phyloP scores from a whole-genome alignment of 1,139 yeast species.

The Yamadazyma atmosphaerica region DNA sequence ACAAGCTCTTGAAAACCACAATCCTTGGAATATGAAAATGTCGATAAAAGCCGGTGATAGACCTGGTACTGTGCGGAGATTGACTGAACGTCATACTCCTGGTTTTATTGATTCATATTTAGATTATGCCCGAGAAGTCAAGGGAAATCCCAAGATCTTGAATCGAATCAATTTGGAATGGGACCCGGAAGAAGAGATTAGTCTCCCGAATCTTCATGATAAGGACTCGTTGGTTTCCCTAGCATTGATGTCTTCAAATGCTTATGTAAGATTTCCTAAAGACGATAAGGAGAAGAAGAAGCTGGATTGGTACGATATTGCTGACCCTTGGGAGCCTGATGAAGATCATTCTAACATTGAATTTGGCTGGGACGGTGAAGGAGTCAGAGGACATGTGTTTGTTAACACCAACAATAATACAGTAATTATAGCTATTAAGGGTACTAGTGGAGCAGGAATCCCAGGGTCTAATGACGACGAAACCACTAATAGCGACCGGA shows the following conservation, averaged over 20 bases:
- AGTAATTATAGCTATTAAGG: constrained; percentile 83
- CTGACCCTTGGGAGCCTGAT: constrained; percentile 55
- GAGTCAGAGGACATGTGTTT: constrained; percentile 89
- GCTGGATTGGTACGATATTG: constrained; percentile 83
- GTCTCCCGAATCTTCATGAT: constrained; percentile 75
- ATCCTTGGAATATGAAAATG: constrained; percentile 45
- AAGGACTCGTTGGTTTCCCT: constrained; percentile 68
- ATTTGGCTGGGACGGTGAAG: constrained; percentile 87
- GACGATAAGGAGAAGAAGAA: constrained; percentile 55
- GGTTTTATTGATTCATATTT: constrained; percentile 66
- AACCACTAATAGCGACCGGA: constrained; percentile 77
- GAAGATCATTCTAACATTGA: constrained; percentile 34
- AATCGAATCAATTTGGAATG: constrained; percentile 55
- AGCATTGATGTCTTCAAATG: constrained; percentile 89
- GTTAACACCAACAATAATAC: constrained; percentile 62
- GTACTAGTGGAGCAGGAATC: constrained; percentile 86
- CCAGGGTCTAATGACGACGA: constrained; percentile 75
- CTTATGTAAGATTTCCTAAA: constrained; percentile 77
- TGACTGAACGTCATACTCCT: constrained; percentile 59
- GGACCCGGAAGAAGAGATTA: constrained; percentile 44
- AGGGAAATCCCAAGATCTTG: constrained; percentile 44
- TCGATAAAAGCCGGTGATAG: constrained; percentile 22
- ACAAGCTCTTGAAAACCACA: constrained; percentile 26
- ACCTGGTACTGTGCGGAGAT: constrained; percentile 39
- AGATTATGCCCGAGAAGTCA: constrained; percentile 50